phyloP scores from a whole-genome alignment of 805 yeast species.

The Ogataea minuta region DNA sequence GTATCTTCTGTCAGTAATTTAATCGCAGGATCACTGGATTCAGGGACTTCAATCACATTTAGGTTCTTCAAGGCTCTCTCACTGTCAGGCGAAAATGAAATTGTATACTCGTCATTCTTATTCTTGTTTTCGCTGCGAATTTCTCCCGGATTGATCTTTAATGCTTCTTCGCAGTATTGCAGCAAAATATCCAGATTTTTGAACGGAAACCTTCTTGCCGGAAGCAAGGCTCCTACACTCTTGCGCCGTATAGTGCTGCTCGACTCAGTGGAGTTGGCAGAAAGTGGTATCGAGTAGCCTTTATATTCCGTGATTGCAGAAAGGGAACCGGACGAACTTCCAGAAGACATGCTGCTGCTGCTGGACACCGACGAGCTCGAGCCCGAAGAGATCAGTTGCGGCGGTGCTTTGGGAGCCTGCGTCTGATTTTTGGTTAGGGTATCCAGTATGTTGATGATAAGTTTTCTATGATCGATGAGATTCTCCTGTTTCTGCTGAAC shows the following conservation, averaged over 20 bases:
- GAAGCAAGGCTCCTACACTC: conserved; percentile 42
- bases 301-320: conserved; percentile 48
- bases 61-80: conserved; percentile 52
- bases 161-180: conserved; percentile 72
- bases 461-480: conserved; percentile 64
- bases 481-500: conserved; percentile 74
- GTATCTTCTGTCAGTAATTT: conserved; percentile 66
- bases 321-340: conserved; percentile 18
- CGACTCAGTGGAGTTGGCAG: conserved; percentile 22
- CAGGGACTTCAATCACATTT: conserved; percentile 40
- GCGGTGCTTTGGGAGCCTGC: conserved; percentile 13
- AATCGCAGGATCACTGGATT: conserved; percentile 64
- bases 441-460: conserved; percentile 45
- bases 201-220: conserved; percentile 53
- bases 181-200: conserved; percentile 55
- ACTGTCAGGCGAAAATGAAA: conserved; percentile 57
- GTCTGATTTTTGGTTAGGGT: conserved; percentile 31
- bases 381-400: conserved; percentile 24
- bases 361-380: conserved; percentile 26
- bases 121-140: conserved; percentile 32
- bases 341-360: conserved; percentile 17
- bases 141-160: conserved; percentile 72
- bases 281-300: conserved; percentile 46
- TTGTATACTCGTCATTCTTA: conserved; percentile 27
- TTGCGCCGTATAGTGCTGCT: conserved; percentile 33